A percentile compares a stretch with the other conserved stretches of the same genome.
Evolutionary conservation across 2,329 filamentous ascomycete species (phyloP).

Genomic region (Nannizziopsis arthrosporioides): DNA sequence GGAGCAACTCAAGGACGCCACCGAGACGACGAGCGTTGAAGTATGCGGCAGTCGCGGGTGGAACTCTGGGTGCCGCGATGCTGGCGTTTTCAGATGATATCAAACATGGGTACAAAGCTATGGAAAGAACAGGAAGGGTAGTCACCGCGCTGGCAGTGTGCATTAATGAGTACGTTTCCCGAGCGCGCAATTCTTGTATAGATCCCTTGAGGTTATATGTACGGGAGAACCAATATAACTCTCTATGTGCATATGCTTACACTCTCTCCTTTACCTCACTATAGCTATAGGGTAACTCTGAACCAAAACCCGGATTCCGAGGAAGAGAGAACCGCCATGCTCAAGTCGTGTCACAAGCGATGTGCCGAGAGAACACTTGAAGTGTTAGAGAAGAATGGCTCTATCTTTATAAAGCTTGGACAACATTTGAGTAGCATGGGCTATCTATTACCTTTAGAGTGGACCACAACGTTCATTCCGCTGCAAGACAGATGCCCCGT

Average conservation of each 20-base stretch:
- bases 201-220: constrained; percentile 12
- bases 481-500: constrained; percentile 92
- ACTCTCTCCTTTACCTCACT: not conserved
- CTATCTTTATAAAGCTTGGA: constrained; percentile 95
- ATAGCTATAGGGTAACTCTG: constrained; percentile 75
- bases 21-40: constrained; percentile 21
- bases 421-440: constrained; percentile 95
- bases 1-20: not conserved
- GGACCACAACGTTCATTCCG: constrained; percentile 91
- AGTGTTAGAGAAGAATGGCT: constrained; percentile 89
- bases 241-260: not conserved
- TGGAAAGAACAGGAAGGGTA: constrained; percentile 68
- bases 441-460: constrained; percentile 80
- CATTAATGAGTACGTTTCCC: constrained; percentile 68
- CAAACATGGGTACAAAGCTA: constrained; percentile 62
- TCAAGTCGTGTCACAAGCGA: constrained; percentile 79
- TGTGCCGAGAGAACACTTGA: constrained; percentile 78
- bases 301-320: constrained; percentile 51
- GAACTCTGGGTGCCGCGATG: constrained; percentile 32
- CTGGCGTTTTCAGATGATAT: constrained; percentile 53
- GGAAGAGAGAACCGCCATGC: constrained; percentile 52
- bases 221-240: too few relatives aligned
- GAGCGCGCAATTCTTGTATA: not conserved
- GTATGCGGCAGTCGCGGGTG: constrained; percentile 24
- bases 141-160: constrained; percentile 61